Evolutionary conservation across 106 monocot genomes (phyloP).

Genomic region (Triglochin maritima): DNA sequence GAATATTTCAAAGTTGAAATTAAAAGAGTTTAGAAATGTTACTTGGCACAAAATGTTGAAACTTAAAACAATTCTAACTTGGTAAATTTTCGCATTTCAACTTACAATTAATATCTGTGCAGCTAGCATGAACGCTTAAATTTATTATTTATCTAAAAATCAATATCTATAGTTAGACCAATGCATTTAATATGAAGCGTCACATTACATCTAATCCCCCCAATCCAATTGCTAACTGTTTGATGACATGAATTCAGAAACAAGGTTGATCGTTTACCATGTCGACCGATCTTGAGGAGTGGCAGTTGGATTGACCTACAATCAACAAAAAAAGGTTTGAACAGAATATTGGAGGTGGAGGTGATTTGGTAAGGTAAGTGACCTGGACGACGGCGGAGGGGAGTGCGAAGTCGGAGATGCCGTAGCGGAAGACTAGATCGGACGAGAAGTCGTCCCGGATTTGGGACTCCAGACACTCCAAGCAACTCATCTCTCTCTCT

Average conservation of each 20-base stretch:
- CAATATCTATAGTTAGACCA: too few species aligned
- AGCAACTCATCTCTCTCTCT: slow-evolving; percentile 26
- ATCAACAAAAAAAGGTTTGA: background rate
- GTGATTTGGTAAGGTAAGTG: background rate
- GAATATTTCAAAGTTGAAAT: too few species aligned
- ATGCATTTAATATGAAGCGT: too few species aligned
- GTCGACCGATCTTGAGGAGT: background rate
- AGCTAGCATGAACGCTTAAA: too few species aligned
- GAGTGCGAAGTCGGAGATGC: slow-evolving; percentile 56
- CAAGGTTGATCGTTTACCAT: background rate
- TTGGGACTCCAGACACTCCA: slow-evolving; percentile 59
- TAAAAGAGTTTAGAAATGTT: too few species aligned
- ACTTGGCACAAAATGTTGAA: too few species aligned
- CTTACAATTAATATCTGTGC: too few species aligned
- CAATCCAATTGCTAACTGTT: background rate
- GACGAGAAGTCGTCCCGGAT: slow-evolving; percentile 46
- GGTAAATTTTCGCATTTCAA: too few species aligned
- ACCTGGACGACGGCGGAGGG: slow-evolving; percentile 77
- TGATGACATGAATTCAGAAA: background rate
- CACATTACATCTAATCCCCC: too few species aligned
- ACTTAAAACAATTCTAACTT: too few species aligned
- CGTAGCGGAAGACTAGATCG: slow-evolving; percentile 52
- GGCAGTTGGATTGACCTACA: too few species aligned
- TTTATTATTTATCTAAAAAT: too few species aligned
- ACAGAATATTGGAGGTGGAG: background rate